Conservation (phyloP, 805 yeast species). For the Yamadazyma endophytica region DNA sequence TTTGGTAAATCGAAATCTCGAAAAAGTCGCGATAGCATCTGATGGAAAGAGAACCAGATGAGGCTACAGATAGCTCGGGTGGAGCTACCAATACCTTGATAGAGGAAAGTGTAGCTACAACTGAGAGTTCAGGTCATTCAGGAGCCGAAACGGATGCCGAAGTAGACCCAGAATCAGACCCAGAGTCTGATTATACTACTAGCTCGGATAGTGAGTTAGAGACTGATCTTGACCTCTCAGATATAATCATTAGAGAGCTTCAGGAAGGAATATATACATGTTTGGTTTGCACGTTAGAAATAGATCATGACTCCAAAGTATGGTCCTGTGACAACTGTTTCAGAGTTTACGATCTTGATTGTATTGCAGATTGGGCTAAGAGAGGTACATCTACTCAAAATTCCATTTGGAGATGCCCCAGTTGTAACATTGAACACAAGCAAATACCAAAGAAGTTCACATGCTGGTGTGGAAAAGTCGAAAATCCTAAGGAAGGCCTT, state of each 20-base stretch:
- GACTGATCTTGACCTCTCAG: slow-evolving; percentile 22
- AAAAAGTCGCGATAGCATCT: too few relatives aligned
- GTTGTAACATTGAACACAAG: slow-evolving; percentile 55
- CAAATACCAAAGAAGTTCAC: slow-evolving; percentile 54
- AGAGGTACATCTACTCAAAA: slow-evolving; percentile 59
- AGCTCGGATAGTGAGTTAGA: slow-evolving; percentile 32
- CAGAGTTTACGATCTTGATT: slow-evolving; percentile 80
- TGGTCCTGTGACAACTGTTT: slow-evolving; percentile 81
- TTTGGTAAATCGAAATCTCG: neutral
- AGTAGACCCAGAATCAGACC: slow-evolving; percentile 3
- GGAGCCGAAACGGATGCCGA: slow-evolving; percentile 3
- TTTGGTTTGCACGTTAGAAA: slow-evolving; percentile 82
- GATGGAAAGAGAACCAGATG: too few relatives aligned
- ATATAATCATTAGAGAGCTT: slow-evolving; percentile 51
- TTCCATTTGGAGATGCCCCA: slow-evolving; percentile 82
- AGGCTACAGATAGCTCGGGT: too few relatives aligned
- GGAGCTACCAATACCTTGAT: too few relatives aligned
- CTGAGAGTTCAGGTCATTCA: neutral
- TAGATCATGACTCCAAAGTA: slow-evolving; percentile 58
- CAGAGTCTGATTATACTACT: slow-evolving; percentile 12
- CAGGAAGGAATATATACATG: slow-evolving; percentile 72
- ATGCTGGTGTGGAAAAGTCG: slow-evolving; percentile 87
- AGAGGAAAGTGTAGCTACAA: neutral
- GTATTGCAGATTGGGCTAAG: slow-evolving; percentile 84
- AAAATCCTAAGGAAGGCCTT: slow-evolving; percentile 49